These are phyloP conservation scores for Penicillium sclerotiorum DNA, from an alignment of 2,329 filamentous ascomycete genomes.

Conservation along the genomic window DNA sequence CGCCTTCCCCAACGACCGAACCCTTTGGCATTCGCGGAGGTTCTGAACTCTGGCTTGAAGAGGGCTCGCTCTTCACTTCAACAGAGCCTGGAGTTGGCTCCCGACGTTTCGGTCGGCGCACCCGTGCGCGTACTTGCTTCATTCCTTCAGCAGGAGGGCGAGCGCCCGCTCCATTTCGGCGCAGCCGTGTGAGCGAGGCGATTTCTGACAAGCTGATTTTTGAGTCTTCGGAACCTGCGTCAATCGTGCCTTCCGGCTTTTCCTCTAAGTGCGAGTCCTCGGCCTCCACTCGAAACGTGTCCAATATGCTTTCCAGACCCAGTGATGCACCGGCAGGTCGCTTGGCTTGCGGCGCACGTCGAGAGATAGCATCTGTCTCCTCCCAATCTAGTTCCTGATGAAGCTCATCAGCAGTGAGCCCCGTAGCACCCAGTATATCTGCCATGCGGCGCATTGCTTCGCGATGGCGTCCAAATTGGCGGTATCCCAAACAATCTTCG, in stretches of 20 bases:
- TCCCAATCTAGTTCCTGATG: slow-evolving; percentile 51
- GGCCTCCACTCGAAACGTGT: slow-evolving; percentile 35
- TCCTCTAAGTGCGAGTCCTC: slow-evolving; percentile 4
- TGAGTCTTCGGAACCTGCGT: slow-evolving; percentile 12
- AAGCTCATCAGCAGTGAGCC: slow-evolving; percentile 63
- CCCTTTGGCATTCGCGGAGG: background rate
- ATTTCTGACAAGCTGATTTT: slow-evolving; percentile 18
- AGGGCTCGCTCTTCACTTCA: background rate
- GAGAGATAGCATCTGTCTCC: slow-evolving; percentile 43
- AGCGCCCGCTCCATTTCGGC: slow-evolving; percentile 11
- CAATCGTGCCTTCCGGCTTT: background rate
- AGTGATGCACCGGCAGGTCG: slow-evolving; percentile 24
- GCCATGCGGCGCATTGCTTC: slow-evolving; percentile 71
- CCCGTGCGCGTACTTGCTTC: slow-evolving; percentile 28
- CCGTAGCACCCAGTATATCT: slow-evolving; percentile 72
- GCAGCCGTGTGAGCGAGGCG: slow-evolving; percentile 16
- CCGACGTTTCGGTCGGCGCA: slow-evolving; percentile 31
- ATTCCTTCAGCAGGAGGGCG: slow-evolving; percentile 15
- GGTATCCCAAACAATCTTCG: slow-evolving; percentile 85
- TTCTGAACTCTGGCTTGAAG: background rate
- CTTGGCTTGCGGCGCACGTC: slow-evolving; percentile 16
- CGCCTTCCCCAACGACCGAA: slow-evolving; percentile 71
- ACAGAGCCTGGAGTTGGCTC: slow-evolving; percentile 17
- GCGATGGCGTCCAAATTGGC: slow-evolving; percentile 68
- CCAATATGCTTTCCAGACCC: slow-evolving; percentile 40